Base-by-base conservation (phyloP, 805 yeast species). In the Wickerhamomyces ciferrii region DNA sequence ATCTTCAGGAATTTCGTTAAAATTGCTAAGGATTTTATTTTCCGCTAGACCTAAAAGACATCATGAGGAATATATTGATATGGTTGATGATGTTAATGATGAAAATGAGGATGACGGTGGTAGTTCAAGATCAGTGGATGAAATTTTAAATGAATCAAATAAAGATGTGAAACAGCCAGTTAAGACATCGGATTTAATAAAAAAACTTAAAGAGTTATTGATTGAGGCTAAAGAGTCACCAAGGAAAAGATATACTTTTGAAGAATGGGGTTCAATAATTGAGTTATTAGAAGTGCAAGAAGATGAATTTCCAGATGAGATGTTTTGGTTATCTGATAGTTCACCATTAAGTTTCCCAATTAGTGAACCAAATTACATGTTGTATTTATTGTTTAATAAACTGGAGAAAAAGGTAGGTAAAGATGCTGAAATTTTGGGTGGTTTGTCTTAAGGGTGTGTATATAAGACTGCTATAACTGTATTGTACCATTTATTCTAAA, bases 281-380 rank as follows among this genome's bases (percentile, higher is more conserved):
- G 47, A 53, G 8, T 52, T 69, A 15, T 50, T 72, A 9, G 66
- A 60, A 19, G 35, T 56, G 4, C 52, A 59, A 13, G 62, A 55
- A 1, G 50, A 52, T 0, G 50, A 47, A 13, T 41, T 41, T 1
- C 49, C 59, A 2, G 61, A 67, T 39, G 51, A 65, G 2, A 60
- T 66, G 34, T 83, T 69, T 56, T 88, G 96, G 96, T 53, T 87
- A 2, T 72, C 84, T 8, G 79, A 79, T 2, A 56, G 64, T 1
- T 81, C 90, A 1, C 96, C 96, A 0, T 65, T 88, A 38, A 70
- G 84, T 40, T 78, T 75, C 46, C 94, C 94, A 0, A 66, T 84
- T 35, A 75, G 74, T 52, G 90, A 88, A 59, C 81, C 90, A 0
- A 78, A 79, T 47, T 86, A 78, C 55, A 74, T 86, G 32, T 60